Percentiles rank a stretch among this genome's conserved stretches.
These are phyloP conservation scores for Nakazawaea anatomiae DNA, from an alignment of 805 yeast genomes.

Conservation along the genomic window DNA sequence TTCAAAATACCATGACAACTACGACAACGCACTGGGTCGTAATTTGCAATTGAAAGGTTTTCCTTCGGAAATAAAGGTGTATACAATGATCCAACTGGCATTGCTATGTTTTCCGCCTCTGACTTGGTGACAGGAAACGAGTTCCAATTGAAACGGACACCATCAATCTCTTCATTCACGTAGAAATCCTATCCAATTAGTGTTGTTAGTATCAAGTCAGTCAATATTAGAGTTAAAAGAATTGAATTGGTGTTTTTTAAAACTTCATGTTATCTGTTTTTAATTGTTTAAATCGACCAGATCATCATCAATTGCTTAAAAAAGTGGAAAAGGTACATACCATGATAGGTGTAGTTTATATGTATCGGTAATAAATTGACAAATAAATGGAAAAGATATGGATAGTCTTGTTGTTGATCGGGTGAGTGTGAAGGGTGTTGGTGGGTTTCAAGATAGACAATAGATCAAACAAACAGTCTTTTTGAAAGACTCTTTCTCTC, in stretches of 20 bases:
- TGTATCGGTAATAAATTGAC: too few relatives aligned
- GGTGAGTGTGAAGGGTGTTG: too few relatives aligned
- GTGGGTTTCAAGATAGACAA: too few relatives aligned
- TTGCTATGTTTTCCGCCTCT: conserved; percentile 87
- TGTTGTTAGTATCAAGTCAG: conserved; percentile 4
- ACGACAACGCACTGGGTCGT: conserved; percentile 83
- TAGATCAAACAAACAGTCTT: too few relatives aligned
- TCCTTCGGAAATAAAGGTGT: conserved; percentile 86
- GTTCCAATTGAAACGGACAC: conserved; percentile 75
- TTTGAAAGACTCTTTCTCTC: too few relatives aligned
- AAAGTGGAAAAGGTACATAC: background rate
- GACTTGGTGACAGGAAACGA: conserved; percentile 83
- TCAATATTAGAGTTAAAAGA: too few relatives aligned
- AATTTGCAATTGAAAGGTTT: conserved; percentile 69
- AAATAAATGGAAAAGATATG: too few relatives aligned
- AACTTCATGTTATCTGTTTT: too few relatives aligned
- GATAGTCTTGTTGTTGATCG: too few relatives aligned
- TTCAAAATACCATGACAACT: conserved; percentile 83
- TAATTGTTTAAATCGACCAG: too few relatives aligned
- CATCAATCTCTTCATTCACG: conserved; percentile 55
- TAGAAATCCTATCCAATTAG: conserved; percentile 39
- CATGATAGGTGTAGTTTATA: background rate
- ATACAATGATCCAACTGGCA: conserved; percentile 90
- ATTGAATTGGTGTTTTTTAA: too few relatives aligned
- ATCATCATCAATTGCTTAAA: too few relatives aligned